A percentile compares a stretch with the other conserved stretches of the same genome.
Evolutionary conservation across 345 rosid genomes (phyloP).

Genomic region (Eucalyptus pauciflora): DNA sequence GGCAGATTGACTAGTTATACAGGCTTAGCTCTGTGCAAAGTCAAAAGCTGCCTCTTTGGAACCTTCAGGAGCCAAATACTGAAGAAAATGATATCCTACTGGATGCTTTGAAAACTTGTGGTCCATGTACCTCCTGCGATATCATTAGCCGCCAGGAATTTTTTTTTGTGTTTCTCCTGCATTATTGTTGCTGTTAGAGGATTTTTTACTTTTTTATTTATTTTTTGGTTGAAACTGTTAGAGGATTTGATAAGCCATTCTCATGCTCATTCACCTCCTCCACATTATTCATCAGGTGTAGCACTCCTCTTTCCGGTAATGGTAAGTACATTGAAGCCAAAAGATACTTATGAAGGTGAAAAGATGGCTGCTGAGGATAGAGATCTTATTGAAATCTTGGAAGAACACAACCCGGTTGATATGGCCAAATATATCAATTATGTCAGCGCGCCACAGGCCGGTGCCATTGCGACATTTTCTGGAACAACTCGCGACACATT

Average conservation of each 20-base stretch:
- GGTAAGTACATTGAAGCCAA: neutral
- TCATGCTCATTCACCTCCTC: neutral
- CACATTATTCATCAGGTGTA: neutral
- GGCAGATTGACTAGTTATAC: neutral
- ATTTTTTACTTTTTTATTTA: neutral
- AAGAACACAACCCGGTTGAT: conserved; percentile 44
- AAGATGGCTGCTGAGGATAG: conserved; percentile 45
- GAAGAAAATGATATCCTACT: neutral
- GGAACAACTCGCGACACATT: conserved; percentile 75
- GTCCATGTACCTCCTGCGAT: neutral
- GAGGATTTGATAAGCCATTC: neutral
- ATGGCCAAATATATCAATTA: conserved; percentile 45
- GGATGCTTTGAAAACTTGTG: neutral
- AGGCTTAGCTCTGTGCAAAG: neutral
- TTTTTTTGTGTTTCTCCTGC: neutral
- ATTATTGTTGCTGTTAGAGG: neutral
- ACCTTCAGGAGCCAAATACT: neutral
- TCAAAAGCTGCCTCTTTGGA: neutral
- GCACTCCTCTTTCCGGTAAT: neutral
- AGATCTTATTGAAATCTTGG: conserved; percentile 51
- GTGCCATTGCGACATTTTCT: conserved; percentile 63
- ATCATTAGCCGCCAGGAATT: neutral
- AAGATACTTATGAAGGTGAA: neutral
- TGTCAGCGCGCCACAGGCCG: conserved; percentile 59
- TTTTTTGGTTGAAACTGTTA: neutral